Percentiles rank a stretch among this genome's conserved stretches.
Conservation (phyloP, 768 basidiomycete genomes). For the Suillus plorans region DNA sequence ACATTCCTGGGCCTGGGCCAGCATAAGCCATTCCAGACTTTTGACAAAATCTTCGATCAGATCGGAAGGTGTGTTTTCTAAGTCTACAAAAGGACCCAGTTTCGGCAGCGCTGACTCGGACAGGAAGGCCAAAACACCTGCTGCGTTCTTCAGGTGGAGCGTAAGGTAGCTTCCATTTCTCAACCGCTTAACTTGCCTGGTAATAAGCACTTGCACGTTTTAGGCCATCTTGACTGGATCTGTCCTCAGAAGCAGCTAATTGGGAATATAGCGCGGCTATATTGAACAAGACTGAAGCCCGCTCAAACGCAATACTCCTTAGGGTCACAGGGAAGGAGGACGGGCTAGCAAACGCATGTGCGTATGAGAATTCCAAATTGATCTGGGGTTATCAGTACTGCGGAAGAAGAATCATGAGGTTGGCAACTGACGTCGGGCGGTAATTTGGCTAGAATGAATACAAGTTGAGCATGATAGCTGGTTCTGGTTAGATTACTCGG, state of each 20-base stretch:
- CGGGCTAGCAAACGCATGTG: slow-evolving; percentile 57
- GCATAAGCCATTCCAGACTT: slow-evolving; percentile 72
- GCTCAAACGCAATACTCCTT: slow-evolving; percentile 79
- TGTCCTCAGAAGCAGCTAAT: slow-evolving; percentile 69
- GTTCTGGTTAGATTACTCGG: slow-evolving; percentile 7
- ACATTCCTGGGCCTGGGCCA: slow-evolving; percentile 96
- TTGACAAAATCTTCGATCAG: slow-evolving; percentile 60
- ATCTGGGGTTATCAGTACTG: slow-evolving; percentile 45
- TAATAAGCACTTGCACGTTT: slow-evolving; percentile 73
- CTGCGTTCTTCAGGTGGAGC: slow-evolving; percentile 51
- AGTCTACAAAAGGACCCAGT: slow-evolving; percentile 44
- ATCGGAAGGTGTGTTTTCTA: slow-evolving; percentile 63
- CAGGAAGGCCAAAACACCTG: slow-evolving; percentile 70
- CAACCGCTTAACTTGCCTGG: slow-evolving; percentile 47
- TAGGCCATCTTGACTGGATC: slow-evolving; percentile 74
- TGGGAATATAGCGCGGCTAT: slow-evolving; percentile 85
- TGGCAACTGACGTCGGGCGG: slow-evolving; percentile 63
- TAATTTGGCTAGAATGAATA: slow-evolving; percentile 80
- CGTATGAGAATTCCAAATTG: slow-evolving; percentile 68
- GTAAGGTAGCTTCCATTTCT: background rate
- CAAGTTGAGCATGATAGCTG: slow-evolving; percentile 91
- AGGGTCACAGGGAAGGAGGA: slow-evolving; percentile 58
- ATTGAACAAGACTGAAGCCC: slow-evolving; percentile 79
- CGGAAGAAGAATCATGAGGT: slow-evolving; percentile 15
- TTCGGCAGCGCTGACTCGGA: slow-evolving; percentile 52